Base-by-base conservation (phyloP, 1,139 yeast genomes). In the Pichia terricola region DNA sequence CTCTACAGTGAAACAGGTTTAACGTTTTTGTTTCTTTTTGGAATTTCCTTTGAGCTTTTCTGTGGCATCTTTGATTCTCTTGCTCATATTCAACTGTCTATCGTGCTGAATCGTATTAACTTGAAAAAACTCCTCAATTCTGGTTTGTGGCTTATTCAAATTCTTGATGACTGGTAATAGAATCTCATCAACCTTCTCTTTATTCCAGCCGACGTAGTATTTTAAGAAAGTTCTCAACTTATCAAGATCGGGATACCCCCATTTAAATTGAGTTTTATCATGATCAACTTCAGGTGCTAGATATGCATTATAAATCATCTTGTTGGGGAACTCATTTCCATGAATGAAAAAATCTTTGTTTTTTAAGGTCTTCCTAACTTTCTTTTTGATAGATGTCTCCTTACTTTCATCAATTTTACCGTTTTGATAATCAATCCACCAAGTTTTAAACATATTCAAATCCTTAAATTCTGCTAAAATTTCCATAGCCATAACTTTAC, bases 401-500 rank as follows among this genome's bases (percentile, higher is more conserved):
- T 55, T 59, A 61, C 53, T 61, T 69, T 63, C 58, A 37, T 56
- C 60, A 43, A 59, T 59, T 9, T 47, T 52, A 41, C 68, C 65
- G 7, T 59, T 53, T 51, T 74, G 77, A 38, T 71, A 69, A 22
- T 61, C 54, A 16, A 62, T 52, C 73, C 76, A 80, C 89, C 89
- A 81, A 7, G 67, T 59, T 43, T 70, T 67, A 53, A 81, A 81
- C 26, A 57, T 59, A 3, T 57, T 57, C 38, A 75, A 53, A 35
- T 55, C 46, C 16, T 52, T 80, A 63, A 91, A 94, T 53, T 89
- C 95, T 0, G 95, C 95, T 34, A 94, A 58, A n/a, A 94, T 76
- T 61, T 94, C 97, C 77, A 88, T 77, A 0, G 96, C 94, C 31
- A 83, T 71, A 0, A 91, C 97, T 0, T 96, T 96, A 0, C 98